Conservation (phyloP, 1,284 basidiomycete species). For the Somion occarium region DNA sequence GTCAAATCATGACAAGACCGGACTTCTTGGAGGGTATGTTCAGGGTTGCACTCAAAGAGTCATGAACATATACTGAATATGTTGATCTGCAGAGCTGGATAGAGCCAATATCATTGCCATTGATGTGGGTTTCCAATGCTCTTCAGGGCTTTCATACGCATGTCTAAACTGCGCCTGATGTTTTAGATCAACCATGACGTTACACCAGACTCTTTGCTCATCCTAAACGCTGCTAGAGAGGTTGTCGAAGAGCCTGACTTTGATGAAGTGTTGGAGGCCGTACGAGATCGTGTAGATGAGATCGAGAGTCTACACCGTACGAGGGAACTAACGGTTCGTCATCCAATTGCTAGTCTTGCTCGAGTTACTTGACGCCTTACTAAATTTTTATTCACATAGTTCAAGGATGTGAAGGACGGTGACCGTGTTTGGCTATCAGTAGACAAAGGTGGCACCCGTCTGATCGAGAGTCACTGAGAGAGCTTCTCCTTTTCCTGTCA, state of each 20-base stretch:
- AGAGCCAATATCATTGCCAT: slow-evolving; percentile 69
- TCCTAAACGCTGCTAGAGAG: slow-evolving; percentile 64
- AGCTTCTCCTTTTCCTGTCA: neutral
- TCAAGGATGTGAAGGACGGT: slow-evolving; percentile 59
- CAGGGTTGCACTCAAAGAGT: slow-evolving; percentile 3
- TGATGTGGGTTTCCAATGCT: slow-evolving; percentile 47
- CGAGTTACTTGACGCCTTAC: slow-evolving; percentile 4
- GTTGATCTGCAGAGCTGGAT: slow-evolving; percentile 46
- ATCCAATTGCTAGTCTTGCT: slow-evolving; percentile 1
- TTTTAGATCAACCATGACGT: slow-evolving; percentile 68
- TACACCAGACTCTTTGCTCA: slow-evolving; percentile 73
- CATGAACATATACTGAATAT: neutral
- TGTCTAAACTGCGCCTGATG: neutral
- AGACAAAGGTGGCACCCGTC: slow-evolving; percentile 48
- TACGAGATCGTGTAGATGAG: slow-evolving; percentile 69
- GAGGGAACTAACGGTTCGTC: slow-evolving; percentile 62
- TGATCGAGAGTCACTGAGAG: slow-evolving; percentile 17
- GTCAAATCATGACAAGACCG: slow-evolving; percentile 78
- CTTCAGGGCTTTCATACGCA: neutral
- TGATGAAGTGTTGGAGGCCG: slow-evolving; percentile 64
- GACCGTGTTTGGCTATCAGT: slow-evolving; percentile 55
- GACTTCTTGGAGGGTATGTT: slow-evolving; percentile 71
- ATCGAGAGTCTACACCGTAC: slow-evolving; percentile 70
- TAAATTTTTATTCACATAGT: slow-evolving; percentile 36
- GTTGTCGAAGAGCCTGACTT: slow-evolving; percentile 71